Evolutionary conservation across 441 rosid species (phyloP).

Genomic region (Gossypium trilobum): DNA sequence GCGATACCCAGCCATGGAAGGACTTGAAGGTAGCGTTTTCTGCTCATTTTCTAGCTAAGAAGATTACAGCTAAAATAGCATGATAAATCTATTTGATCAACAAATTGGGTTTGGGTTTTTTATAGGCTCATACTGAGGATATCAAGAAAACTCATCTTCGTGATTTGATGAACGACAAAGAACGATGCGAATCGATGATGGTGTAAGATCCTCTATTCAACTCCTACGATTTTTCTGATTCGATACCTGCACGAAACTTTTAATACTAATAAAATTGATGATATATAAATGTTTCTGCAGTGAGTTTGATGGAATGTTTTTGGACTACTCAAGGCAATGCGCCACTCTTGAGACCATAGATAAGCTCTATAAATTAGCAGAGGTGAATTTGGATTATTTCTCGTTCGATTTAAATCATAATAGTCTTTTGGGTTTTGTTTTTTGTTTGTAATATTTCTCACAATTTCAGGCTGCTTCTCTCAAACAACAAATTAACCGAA

Average conservation of each 20-base stretch:
- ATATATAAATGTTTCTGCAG: slow-evolving; percentile 21
- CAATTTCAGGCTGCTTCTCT: slow-evolving; percentile 54
- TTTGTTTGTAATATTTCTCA: background rate
- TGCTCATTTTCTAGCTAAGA: background rate
- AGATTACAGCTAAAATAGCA: background rate
- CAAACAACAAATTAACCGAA: slow-evolving; percentile 53
- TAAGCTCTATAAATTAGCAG: slow-evolving; percentile 63
- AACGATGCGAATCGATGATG: slow-evolving; percentile 68
- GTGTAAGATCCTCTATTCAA: slow-evolving; percentile 32
- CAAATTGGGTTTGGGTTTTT: background rate
- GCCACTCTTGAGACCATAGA: slow-evolving; percentile 60
- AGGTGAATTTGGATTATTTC: slow-evolving; percentile 35
- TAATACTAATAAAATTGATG: background rate
- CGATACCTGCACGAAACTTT: background rate
- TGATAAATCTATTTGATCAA: background rate
- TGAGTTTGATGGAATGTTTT: slow-evolving; percentile 59
- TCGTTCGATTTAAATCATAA: background rate
- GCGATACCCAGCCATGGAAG: slow-evolving; percentile 68
- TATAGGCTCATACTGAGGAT: slow-evolving; percentile 63
- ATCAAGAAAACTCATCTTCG: slow-evolving; percentile 73
- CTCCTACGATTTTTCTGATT: background rate
- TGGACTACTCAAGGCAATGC: slow-evolving; percentile 75
- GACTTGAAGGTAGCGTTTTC: slow-evolving; percentile 52
- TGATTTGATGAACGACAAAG: slow-evolving; percentile 56
- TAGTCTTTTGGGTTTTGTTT: background rate